Conservation (phyloP, 2,329 filamentous ascomycete species). For the Dactylonectria macrodidyma region DNA sequence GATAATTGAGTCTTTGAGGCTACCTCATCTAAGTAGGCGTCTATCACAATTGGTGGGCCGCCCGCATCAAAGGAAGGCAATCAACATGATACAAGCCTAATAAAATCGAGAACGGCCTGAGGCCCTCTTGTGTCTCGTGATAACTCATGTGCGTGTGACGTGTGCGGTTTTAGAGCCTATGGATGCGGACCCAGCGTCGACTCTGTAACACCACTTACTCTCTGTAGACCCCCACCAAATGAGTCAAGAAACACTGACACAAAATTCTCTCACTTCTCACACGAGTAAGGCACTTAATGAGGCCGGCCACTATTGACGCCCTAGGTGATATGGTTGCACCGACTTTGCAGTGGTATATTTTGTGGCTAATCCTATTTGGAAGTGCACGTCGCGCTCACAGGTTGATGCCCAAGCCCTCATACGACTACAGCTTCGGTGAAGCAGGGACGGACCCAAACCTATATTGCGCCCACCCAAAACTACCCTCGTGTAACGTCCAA, state of each 20-base stretch:
- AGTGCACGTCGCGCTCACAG: neutral
- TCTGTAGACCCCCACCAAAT: neutral
- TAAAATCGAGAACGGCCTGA: neutral
- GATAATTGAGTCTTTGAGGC: neutral
- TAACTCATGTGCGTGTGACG: neutral
- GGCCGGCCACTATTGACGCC: neutral
- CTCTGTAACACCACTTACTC: neutral
- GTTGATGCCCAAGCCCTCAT: conserved; percentile 22
- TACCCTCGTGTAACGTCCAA: conserved; percentile 63
- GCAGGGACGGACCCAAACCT: conserved; percentile 58
- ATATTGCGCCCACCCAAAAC: conserved; percentile 64
- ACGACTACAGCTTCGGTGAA: conserved; percentile 16
- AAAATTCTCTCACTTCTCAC: neutral
- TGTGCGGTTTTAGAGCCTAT: neutral
- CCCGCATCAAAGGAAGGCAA: neutral
- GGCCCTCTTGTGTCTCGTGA: neutral
- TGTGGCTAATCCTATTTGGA: neutral
- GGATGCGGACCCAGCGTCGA: neutral
- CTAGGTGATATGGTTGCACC: neutral
- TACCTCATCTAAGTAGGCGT: neutral
- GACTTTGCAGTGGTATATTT: neutral
- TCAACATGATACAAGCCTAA: neutral
- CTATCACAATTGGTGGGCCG: neutral
- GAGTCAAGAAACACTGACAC: neutral
- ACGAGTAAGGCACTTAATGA: neutral